Evolutionary conservation across 768 basidiomycete species (phyloP).

Genomic region (Panaeolus papilionaceus): DNA sequence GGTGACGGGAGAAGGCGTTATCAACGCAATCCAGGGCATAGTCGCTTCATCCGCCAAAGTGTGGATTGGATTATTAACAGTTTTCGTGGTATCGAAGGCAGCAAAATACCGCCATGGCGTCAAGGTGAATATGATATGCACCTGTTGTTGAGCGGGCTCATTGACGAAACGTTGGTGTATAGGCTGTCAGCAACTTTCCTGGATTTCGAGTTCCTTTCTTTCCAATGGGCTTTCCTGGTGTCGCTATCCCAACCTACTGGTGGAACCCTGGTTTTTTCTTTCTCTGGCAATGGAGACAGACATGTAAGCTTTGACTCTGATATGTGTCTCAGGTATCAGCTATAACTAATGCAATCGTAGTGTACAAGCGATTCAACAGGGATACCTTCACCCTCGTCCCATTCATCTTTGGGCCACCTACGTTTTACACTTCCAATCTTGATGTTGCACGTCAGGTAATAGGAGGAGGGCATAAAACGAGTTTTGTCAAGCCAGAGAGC

Average conservation of each 20-base stretch:
- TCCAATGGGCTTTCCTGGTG: conserved; percentile 45
- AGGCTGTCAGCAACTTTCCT: conserved; percentile 45
- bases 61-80: conserved; percentile 23
- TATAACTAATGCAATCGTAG: conserved; percentile 25
- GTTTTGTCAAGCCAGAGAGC: conserved; percentile 45
- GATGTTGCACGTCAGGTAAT: conserved; percentile 53
- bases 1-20: background rate
- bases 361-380: conserved; percentile 41
- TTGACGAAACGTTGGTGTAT: background rate
- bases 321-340: no score
- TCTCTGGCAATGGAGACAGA: conserved; percentile 43
- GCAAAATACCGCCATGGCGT: conserved; percentile 38
- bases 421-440: conserved; percentile 50
- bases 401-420: conserved; percentile 41
- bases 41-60: conserved; percentile 5
- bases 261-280: conserved; percentile 48
- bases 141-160: background rate
- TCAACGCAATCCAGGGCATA: conserved; percentile 16
- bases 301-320: conserved; percentile 31
- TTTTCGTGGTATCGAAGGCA: conserved; percentile 39
- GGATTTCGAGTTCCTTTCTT: conserved; percentile 49
- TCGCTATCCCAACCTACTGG: conserved; percentile 44
- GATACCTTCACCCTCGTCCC: conserved; percentile 50
- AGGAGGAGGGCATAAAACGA: conserved; percentile 43
- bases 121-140: conserved; percentile 32